Evolutionary conservation across 139 green algal genomes (phyloP), one percentile per base, ranked within the genome.

Genomic region (Picochlorum sp.): DNA sequence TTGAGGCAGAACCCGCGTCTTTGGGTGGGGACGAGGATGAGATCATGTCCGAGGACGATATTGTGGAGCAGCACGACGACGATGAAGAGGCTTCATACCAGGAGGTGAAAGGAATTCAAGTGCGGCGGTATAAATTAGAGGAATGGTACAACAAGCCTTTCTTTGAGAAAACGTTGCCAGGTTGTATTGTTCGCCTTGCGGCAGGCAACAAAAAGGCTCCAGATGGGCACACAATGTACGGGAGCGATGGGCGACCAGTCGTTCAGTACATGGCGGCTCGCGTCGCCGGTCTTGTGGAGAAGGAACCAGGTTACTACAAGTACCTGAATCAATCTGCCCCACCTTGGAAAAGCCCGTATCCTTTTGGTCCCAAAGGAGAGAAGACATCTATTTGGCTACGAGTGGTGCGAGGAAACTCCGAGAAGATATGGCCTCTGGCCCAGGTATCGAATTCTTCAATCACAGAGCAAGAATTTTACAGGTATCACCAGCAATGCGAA

Each of bases 61-160:
- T 10, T 34, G 58, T 23, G 6, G 58, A 56, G 7, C 62, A 45
- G 1, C 63, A 74, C 18, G 73, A 78, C 3, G 77, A 83, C 37
- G 56, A 77, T 18, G 76, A 82, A 47, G 76, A 78, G 55, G 73
- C 71, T 10, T 49, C 57, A 1, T 49, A 70, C 24, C 72, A 85
- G 31, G 79, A 84, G 2, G 31, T 81, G 4, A 57, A 49, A 20
- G 34, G 13, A 23, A 71, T 83, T 52, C 63, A 76, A 49, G 62
- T 88, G n/a, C 57, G 63, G 24, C 71, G 81, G 6, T 10, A 68
- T 47, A 70, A 69, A 55, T 70, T 88, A 49, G 81, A 81, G 62
- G 49, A 70, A 24, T 88, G 81, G 81, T 28, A 77, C 21, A 68
- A 71, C 18, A 67, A 88, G 63, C 81, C 81, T 44, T 80, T 79